Evolutionary conservation across 2,329 filamentous ascomycete genomes (phyloP).

Genomic region (Trichoderma sp.): DNA sequence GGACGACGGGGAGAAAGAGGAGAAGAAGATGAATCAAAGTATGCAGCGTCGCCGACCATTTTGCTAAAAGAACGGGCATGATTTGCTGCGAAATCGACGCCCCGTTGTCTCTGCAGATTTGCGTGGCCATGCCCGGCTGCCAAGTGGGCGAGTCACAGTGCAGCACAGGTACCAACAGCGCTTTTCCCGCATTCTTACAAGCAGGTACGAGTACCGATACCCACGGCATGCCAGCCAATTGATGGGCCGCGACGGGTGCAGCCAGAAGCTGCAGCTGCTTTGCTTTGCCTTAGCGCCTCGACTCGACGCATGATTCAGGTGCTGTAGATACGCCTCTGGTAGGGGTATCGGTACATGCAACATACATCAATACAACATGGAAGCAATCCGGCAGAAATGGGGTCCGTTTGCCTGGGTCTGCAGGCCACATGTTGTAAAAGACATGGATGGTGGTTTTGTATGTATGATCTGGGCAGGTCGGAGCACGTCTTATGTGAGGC

Average conservation of each 20-base stretch:
- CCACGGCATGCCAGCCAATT: neutral
- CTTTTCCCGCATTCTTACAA: neutral
- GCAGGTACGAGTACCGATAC: neutral
- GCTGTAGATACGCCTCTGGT: neutral
- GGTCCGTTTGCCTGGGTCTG: neutral
- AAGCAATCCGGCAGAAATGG: neutral
- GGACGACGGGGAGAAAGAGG: neutral
- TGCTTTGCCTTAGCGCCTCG: slow-evolving; percentile 1
- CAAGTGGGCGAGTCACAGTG: slow-evolving; percentile 1
- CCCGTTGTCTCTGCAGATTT: neutral
- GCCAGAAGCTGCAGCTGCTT: slow-evolving; percentile 4
- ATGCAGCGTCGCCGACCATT: neutral
- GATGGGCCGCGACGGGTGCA: neutral
- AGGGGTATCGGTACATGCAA: neutral
- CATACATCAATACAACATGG: neutral
- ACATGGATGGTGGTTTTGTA: neutral
- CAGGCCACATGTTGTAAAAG: neutral
- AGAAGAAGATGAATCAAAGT: neutral
- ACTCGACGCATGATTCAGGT: neutral
- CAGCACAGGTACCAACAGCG: neutral
- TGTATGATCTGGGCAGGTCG: neutral
- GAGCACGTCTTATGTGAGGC: neutral
- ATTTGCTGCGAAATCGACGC: neutral
- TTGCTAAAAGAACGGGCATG: neutral
- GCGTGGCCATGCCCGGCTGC: neutral